phyloP scores from a whole-genome alignment of 768 basidiomycete species.

The Rhodocollybia butyracea region DNA sequence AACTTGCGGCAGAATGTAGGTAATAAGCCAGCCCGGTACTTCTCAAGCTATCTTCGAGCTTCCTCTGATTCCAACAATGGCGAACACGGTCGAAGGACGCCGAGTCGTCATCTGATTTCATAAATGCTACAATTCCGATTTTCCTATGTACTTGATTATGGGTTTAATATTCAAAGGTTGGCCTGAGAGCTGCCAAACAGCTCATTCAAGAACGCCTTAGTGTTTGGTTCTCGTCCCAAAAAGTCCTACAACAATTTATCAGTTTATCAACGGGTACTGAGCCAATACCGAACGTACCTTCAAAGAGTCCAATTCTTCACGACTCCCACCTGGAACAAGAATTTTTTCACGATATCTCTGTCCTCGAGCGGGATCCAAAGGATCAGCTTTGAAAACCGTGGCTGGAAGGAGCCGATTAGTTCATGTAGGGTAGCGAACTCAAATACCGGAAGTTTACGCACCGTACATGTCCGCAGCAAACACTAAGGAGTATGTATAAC shows the following conservation, averaged over 20 bases:
- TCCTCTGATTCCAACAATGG: too few relatives aligned
- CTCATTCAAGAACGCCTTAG: conserved; percentile 69
- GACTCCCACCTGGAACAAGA: conserved; percentile 67
- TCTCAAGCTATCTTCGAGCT: too few relatives aligned
- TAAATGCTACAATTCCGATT: too few relatives aligned
- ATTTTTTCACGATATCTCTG: conserved; percentile 73
- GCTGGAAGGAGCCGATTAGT: conserved; percentile 25
- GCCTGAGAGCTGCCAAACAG: conserved; percentile 51
- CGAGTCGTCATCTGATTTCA: too few relatives aligned
- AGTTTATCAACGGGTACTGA: background rate
- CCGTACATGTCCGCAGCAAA: conserved; percentile 60
- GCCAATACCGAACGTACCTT: conserved; percentile 39
- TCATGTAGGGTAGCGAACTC: background rate
- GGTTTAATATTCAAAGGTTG: conserved; percentile 29
- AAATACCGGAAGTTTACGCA: conserved; percentile 15
- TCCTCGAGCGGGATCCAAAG: conserved; percentile 66
- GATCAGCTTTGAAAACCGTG: conserved; percentile 79
- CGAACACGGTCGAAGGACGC: too few relatives aligned
- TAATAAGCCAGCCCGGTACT: too few relatives aligned
- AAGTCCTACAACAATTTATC: conserved; percentile 49
- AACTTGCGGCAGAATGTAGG: too few relatives aligned
- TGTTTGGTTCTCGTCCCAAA: conserved; percentile 72
- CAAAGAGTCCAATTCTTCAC: conserved; percentile 79
- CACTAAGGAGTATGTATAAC: conserved; percentile 72
- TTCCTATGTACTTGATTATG: too few relatives aligned